A percentile compares a stretch with the other conserved stretches of the same genome.
phyloP scores from a whole-genome alignment of 257 asterid species.

The Salvia miltiorrhiza region DNA sequence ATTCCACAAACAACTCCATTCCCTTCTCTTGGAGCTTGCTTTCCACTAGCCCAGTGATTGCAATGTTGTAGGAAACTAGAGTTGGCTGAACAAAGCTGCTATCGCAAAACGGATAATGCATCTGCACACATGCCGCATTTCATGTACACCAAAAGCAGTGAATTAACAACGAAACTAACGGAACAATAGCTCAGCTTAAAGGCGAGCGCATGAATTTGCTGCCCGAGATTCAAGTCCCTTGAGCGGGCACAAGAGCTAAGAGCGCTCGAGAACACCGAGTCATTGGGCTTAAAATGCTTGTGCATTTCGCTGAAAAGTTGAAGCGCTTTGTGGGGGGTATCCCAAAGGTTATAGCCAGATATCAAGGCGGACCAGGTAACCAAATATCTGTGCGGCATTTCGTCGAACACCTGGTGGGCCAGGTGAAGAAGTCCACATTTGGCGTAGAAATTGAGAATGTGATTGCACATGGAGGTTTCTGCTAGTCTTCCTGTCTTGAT shows the following conservation, averaged over 20 bases:
- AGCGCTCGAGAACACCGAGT: constrained; percentile 53
- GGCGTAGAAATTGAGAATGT: constrained; percentile 59
- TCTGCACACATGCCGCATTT: constrained; percentile 52
- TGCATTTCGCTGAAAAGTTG: constrained; percentile 44
- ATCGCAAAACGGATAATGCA: constrained; percentile 37
- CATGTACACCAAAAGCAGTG: constrained; percentile 69
- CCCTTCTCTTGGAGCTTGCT: constrained; percentile 45
- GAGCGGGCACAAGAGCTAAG: constrained; percentile 64
- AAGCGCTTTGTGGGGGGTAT: constrained; percentile 40
- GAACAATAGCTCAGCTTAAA: constrained; percentile 40
- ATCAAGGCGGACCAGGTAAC: constrained; percentile 74
- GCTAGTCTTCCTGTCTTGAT: constrained; percentile 48
- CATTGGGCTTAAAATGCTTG: constrained; percentile 47
- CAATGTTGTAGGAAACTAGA: constrained; percentile 53
- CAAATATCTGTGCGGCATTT: constrained; percentile 53
- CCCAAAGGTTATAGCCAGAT: constrained; percentile 59
- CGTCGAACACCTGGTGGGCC: constrained; percentile 55
- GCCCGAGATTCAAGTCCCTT: constrained; percentile 45
- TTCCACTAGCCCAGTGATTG: constrained; percentile 63
- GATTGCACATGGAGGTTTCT: constrained; percentile 42
- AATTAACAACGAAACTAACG: constrained; percentile 54
- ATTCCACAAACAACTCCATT: constrained; percentile 45
- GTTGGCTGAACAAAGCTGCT: constrained; percentile 18
- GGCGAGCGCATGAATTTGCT: constrained; percentile 59
- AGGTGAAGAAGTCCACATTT: constrained; percentile 51